phyloP scores from a whole-genome alignment of 2,329 filamentous ascomycete genomes.

The Penicillium sp. region DNA sequence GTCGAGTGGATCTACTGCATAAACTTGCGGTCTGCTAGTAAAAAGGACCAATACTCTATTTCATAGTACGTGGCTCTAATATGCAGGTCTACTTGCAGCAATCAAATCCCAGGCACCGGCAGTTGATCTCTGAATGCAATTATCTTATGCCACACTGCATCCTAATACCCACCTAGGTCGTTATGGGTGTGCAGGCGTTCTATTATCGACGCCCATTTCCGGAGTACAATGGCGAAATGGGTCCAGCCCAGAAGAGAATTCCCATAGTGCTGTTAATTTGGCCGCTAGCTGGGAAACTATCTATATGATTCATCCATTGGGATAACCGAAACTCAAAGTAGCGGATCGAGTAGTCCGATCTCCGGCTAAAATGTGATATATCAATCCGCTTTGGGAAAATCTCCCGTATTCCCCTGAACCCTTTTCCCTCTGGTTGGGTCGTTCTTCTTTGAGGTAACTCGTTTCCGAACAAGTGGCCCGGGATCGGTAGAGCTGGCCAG shows the following conservation, averaged over 20 bases:
- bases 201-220: neutral
- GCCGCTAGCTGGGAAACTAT: slow-evolving; percentile 18
- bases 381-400: slow-evolving; percentile 4
- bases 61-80: neutral
- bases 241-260: neutral
- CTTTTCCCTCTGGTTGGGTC: neutral
- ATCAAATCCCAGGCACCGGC: neutral
- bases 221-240: neutral
- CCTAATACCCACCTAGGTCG: neutral
- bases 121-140: neutral
- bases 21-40: neutral
- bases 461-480: neutral
- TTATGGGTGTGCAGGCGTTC: neutral
- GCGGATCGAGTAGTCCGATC: slow-evolving; percentile 3
- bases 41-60: neutral
- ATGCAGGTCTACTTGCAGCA: neutral
- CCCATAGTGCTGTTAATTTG: slow-evolving; percentile 12
- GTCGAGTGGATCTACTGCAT: neutral
- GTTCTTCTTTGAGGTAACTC: neutral
- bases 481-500: neutral
- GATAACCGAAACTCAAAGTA: neutral
- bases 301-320: slow-evolving; percentile 19
- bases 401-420: neutral
- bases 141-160: neutral
- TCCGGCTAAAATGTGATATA: slow-evolving; percentile 20